Evolutionary conservation across 2,329 filamentous ascomycete species (phyloP), one percentile per base, ranked within the genome.

Genomic region (Hypoxylon sp.): DNA sequence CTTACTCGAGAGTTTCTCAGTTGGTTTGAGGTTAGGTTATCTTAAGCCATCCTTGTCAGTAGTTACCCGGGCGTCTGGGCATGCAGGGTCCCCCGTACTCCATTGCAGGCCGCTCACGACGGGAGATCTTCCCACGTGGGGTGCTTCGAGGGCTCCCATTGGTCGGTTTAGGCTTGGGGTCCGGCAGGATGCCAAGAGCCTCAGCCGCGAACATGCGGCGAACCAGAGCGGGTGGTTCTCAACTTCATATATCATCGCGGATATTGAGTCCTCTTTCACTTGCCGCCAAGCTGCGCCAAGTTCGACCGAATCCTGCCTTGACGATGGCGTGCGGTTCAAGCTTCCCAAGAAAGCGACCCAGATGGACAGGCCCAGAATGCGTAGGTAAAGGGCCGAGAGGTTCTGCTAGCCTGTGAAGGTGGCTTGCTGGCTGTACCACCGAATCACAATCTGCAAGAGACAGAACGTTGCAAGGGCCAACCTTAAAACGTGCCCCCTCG

Each of bases 71-170:
- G 62, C 50, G 62, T 58, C 58, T 68, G 68, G 68, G 65, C 68
- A 26, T 5, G 19, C 62, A 57, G 46, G 65, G 61, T 33, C 1
- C 48, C 57, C 55, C 39, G 17, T 53, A 55, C 57, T 54, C 58
- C 65, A 57, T 51, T 46, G 8, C 52, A 47, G 68, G 54, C 68
- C 68, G 58, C n/a, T 68, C 65, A 68, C 22, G 19, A 59, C 62
- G 62, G 61, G 39, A 65, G 62, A 63, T 68, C 55, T 42, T 29
- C 55, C 33, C 68, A 68, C 65, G 68, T 70, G 68, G 68, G 68
- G 62, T 63, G 0, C 3, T 19, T 29, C 5, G 8, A 19, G 29
- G 29, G n/a, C 2, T 63, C 8, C 39, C 14, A 70, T 70, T 70
- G 68, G 68, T 2, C 11, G 14, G 35, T 14, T 51, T 29, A 10